Conservation (phyloP, 805 yeast genomes). For the Saturnispora bothae region DNA sequence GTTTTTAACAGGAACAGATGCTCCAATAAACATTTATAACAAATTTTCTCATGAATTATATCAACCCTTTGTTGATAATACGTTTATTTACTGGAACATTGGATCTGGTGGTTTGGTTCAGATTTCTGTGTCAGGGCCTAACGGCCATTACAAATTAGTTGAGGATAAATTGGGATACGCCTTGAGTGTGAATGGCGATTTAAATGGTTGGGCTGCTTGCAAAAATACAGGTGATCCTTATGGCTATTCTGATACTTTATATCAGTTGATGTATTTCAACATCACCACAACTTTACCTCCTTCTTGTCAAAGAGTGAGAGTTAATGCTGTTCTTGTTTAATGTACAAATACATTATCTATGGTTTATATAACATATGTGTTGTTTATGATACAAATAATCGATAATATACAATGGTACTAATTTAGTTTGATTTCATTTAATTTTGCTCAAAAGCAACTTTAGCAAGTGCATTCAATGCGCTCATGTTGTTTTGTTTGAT, state of each 20-base stretch:
- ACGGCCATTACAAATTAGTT: neutral
- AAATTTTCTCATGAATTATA: conserved; percentile 6
- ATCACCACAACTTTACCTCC: neutral
- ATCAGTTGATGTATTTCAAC: conserved; percentile 9
- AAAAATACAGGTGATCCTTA: conserved; percentile 35
- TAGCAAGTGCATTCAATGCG: conserved; percentile 29
- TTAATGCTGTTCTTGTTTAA: neutral
- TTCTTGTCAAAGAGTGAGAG: neutral
- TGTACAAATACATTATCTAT: too few relatives aligned
- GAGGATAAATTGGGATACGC: neutral
- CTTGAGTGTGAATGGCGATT: conserved; percentile 19
- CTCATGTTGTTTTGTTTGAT: conserved; percentile 19
- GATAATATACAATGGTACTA: too few relatives aligned
- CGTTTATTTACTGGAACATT: conserved; percentile 1
- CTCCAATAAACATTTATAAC: conserved; percentile 10
- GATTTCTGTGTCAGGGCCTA: conserved; percentile 8
- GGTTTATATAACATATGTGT: too few relatives aligned
- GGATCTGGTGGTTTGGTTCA: conserved; percentile 6
- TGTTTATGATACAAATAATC: conserved; percentile 6
- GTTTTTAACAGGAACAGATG: conserved; percentile 20
- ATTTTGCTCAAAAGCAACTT: conserved; percentile 27
- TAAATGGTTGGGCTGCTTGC: conserved; percentile 28
- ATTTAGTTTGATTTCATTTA: conserved; percentile 6
- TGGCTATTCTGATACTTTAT: conserved; percentile 22
- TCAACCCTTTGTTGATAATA: neutral